Conservation (phyloP, 2,329 filamentous ascomycete genomes). For the Fusarium gaditjirri region DNA sequence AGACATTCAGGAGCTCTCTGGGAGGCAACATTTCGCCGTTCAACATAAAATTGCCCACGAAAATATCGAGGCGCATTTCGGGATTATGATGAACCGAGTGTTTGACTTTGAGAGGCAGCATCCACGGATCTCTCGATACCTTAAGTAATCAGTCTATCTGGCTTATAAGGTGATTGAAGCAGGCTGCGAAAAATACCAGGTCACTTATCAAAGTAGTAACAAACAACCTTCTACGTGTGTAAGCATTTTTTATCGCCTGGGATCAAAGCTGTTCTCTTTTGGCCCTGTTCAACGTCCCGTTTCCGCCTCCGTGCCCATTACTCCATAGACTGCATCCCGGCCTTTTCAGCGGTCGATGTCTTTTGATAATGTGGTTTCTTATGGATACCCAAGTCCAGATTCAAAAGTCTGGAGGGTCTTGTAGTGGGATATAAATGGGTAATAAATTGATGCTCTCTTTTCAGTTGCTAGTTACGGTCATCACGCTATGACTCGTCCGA, state of each 20-base stretch:
- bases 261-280: conserved; percentile 3
- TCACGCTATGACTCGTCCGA: neutral
- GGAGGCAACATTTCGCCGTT: neutral
- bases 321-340: neutral
- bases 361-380: neutral
- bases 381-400: neutral
- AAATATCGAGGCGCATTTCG: conserved; percentile 18
- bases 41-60: neutral
- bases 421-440: neutral
- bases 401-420: neutral
- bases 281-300: neutral
- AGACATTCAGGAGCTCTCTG: neutral
- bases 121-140: neutral
- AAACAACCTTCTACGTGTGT: too few species aligned
- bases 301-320: neutral
- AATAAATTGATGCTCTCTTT: conserved; percentile 5
- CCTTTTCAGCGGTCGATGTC: neutral
- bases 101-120: neutral
- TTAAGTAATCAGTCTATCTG: conserved; percentile 4
- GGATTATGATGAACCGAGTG: neutral
- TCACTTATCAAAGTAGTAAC: neutral
- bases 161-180: neutral
- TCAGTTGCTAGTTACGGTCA: neutral
- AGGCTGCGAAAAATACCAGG: neutral
- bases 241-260: too few species aligned